Base-by-base conservation (phyloP, 768 basidiomycete species). In the Auricularia sp. region DNA sequence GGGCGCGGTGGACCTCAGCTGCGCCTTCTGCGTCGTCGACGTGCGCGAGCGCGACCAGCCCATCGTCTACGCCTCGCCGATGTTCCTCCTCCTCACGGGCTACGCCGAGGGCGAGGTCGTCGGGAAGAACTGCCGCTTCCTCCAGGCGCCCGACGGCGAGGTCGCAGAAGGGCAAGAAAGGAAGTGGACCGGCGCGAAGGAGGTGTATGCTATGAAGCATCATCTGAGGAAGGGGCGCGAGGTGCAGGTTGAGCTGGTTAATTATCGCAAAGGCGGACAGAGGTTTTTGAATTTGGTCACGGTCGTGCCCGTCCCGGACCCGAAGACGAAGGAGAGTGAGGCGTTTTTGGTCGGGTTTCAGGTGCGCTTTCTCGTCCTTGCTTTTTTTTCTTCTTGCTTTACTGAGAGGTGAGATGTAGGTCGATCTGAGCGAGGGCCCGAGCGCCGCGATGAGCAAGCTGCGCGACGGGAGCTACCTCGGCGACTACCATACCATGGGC, bases 211-310 rank as follows among this genome's bases (percentile, higher is more conserved):
- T 0, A 88, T 92, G 11, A 82, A 85, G 0, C 71, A 75, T 24
- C 77, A 84, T 67, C 78, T 98, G 69, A 83, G 82, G 68, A 87
- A 86, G 70, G 80, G 81, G 63, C 80, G 94, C 7, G 59, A 66
- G 42, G 51, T 63, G 37, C 62, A 66, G 42, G 76, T 86, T 85
- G 2, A 86, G 81, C 78, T 99, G 62, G 80, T 94, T 75, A 98
- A 99, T 74, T 98, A 94, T 73, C 80, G 85, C 44, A 94, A 93
- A 71, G 86, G 86, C 64, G 92, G 94, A 8, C 77, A 80, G 24
- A 83, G 93, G 1, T 98, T 98, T 75, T 85, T 91, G 76, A 99
- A 98, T 72, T 85, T 96, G 65, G 86, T 98, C 68, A 90, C 90
- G 29, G 83, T 98, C 70, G 90, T 98, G 44, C 96, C 97, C 18